Evolutionary conservation across 2,329 filamentous ascomycete genomes (phyloP).

Genomic region (Chrysoporthe austroafricana): DNA sequence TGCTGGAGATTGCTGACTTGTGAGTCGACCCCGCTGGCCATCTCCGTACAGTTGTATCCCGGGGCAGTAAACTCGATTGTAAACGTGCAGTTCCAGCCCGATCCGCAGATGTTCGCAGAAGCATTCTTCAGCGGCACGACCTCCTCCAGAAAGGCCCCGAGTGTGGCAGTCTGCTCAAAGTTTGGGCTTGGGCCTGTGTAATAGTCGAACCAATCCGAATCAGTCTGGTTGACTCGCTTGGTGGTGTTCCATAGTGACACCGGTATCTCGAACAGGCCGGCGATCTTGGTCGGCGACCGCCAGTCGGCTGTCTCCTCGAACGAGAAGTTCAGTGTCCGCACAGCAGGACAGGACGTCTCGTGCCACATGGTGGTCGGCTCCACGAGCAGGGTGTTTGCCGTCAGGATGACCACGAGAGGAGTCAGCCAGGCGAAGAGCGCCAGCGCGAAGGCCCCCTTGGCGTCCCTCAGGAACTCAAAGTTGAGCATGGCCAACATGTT

Average conservation of each 20-base stretch:
- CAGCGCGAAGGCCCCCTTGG: conserved; percentile 48
- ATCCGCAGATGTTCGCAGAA: conserved; percentile 41
- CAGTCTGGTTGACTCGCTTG: conserved; percentile 28
- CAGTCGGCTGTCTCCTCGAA: conserved; percentile 35
- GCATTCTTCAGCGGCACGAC: conserved; percentile 36
- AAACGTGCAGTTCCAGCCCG: conserved; percentile 46
- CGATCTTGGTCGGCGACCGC: conserved; percentile 31
- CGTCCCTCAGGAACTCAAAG: conserved; percentile 37
- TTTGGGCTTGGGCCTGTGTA: conserved; percentile 33
- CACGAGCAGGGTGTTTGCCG: conserved; percentile 34
- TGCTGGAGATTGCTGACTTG: conserved; percentile 31
- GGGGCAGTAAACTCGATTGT: conserved; percentile 42
- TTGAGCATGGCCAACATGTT: conserved; percentile 57
- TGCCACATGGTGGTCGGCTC: conserved; percentile 29
- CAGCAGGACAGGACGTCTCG: conserved; percentile 29
- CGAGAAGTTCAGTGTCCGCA: conserved; percentile 38
- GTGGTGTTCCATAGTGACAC: conserved; percentile 37
- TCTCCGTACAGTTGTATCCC: conserved; percentile 44
- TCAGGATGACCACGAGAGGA: conserved; percentile 37
- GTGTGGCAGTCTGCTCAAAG: conserved; percentile 30
- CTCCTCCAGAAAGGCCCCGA: conserved; percentile 32
- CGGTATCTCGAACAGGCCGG: conserved; percentile 32
- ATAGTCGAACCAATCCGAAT: conserved; percentile 37
- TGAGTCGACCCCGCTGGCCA: conserved; percentile 38
- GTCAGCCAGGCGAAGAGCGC: conserved; percentile 35